Conservation (phyloP, 345 rosid genomes). For the Populus deltoides region DNA sequence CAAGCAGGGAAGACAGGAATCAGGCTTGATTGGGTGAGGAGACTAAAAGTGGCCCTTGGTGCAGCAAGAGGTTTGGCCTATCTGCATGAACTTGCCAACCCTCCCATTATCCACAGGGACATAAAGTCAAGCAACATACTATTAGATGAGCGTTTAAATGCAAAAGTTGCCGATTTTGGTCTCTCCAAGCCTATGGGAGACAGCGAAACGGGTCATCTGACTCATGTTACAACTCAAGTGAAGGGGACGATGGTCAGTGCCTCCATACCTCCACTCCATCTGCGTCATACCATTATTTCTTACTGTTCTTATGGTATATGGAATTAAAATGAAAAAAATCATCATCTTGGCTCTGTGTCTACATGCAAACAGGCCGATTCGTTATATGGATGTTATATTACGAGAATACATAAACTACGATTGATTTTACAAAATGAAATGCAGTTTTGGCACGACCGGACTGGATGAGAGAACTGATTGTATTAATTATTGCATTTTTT, state of each 20-base stretch:
- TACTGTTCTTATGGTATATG: background rate
- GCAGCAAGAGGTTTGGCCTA: slow-evolving; percentile 81
- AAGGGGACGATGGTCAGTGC: slow-evolving; percentile 91
- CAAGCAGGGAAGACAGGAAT: slow-evolving; percentile 74
- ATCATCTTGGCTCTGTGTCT: no score
- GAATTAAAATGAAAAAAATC: no score
- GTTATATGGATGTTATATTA: no score
- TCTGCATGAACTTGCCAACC: slow-evolving; percentile 91
- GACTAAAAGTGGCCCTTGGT: slow-evolving; percentile 75
- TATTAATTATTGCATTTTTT: background rate
- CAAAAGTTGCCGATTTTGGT: slow-evolving; percentile 94
- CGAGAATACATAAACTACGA: no score
- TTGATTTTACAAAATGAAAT: background rate
- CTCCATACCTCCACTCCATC: background rate
- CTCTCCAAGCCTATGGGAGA: slow-evolving; percentile 70
- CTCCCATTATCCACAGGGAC: slow-evolving; percentile 95
- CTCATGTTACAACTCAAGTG: slow-evolving; percentile 88
- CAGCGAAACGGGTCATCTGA: slow-evolving; percentile 59
- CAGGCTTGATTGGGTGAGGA: slow-evolving; percentile 69
- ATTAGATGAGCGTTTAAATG: slow-evolving; percentile 68
- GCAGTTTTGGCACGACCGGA: background rate
- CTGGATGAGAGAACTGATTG: background rate
- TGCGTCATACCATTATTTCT: background rate
- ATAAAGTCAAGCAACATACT: slow-evolving; percentile 79
- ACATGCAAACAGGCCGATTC: no score